phyloP scores from a whole-genome alignment of 2,329 filamentous ascomycete species.

The Cladophialophora bantiana region DNA sequence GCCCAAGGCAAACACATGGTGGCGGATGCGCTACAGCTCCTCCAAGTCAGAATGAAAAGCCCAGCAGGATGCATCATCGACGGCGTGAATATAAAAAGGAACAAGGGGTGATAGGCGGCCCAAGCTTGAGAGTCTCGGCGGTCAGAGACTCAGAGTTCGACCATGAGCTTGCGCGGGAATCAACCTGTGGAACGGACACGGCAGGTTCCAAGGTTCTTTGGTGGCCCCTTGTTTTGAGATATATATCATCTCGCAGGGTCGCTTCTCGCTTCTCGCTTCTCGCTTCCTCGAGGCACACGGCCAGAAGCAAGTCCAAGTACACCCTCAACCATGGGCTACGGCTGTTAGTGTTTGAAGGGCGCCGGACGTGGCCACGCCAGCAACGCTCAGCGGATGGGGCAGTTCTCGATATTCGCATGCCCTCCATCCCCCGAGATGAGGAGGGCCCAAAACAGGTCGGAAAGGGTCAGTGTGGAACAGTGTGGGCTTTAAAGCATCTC shows the following conservation, averaged over 20 bases:
- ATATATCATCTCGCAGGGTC: neutral
- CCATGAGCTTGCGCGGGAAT: neutral
- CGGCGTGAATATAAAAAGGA: neutral
- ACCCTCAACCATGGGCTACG: neutral
- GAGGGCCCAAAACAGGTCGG: slow-evolving; percentile 14
- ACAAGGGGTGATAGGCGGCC: neutral
- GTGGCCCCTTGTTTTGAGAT: neutral
- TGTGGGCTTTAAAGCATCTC: neutral
- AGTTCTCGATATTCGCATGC: neutral
- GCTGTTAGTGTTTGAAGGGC: neutral
- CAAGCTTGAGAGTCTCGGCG: neutral
- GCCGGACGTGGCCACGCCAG: neutral
- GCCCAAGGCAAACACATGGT: neutral
- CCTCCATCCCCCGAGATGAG: neutral
- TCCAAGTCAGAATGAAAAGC: neutral
- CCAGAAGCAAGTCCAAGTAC: neutral
- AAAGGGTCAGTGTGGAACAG: slow-evolving; percentile 6
- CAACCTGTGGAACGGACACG: neutral
- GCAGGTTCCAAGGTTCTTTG: neutral
- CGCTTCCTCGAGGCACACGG: neutral
- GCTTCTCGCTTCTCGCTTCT: no score
- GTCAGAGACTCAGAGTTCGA: neutral
- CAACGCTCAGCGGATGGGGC: neutral
- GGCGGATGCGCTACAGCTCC: neutral
- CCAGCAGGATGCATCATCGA: neutral